Percentiles rank a stretch among this genome's conserved stretches.
Evolutionary conservation across 106 monocot species (phyloP).

Genomic region (Apostasia shenzhenica): DNA sequence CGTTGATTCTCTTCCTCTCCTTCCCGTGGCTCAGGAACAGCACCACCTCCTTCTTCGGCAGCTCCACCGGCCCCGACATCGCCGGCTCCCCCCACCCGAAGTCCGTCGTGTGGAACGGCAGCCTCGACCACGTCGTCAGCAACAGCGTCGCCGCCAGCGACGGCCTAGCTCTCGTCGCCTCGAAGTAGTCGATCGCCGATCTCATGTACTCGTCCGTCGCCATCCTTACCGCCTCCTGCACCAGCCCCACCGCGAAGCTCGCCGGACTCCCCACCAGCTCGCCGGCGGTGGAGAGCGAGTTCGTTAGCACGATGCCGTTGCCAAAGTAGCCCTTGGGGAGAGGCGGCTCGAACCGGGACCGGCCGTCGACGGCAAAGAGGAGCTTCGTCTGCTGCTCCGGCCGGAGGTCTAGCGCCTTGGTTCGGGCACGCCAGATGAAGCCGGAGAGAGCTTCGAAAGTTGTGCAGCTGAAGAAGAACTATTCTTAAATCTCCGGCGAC

Average conservation of each 20-base stretch:
- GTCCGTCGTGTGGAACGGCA: conserved; percentile 61
- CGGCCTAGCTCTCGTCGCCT: conserved; percentile 57
- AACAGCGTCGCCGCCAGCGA: conserved; percentile 53
- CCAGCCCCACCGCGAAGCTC: conserved; percentile 33
- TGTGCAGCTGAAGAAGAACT: conserved; percentile 25
- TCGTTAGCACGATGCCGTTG: conserved; percentile 79
- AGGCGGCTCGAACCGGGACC: conserved; percentile 50
- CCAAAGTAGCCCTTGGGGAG: conserved; percentile 80
- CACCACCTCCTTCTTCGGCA: conserved; percentile 85
- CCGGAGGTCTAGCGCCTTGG: conserved; percentile 28
- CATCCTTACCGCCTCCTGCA: conserved; percentile 54
- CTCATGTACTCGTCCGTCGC: conserved; percentile 65
- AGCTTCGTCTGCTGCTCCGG: conserved; percentile 64
- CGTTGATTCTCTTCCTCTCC: conserved; percentile 79
- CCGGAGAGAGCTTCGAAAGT: conserved; percentile 68
- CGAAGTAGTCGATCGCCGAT: conserved; percentile 76
- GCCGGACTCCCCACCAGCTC: conserved; percentile 44
- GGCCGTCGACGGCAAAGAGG: conserved; percentile 75
- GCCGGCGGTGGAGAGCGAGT: conserved; percentile 36
- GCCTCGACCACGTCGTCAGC: conserved; percentile 72
- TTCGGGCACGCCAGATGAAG: conserved; percentile 65
- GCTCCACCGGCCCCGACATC: conserved; percentile 63
- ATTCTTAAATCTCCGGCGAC: no score
- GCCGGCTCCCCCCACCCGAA: conserved; percentile 86
- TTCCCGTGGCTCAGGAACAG: conserved; percentile 74